Base-by-base conservation (phyloP, 192 early-diverging fungal genomes). In the Backusella luteola region DNA sequence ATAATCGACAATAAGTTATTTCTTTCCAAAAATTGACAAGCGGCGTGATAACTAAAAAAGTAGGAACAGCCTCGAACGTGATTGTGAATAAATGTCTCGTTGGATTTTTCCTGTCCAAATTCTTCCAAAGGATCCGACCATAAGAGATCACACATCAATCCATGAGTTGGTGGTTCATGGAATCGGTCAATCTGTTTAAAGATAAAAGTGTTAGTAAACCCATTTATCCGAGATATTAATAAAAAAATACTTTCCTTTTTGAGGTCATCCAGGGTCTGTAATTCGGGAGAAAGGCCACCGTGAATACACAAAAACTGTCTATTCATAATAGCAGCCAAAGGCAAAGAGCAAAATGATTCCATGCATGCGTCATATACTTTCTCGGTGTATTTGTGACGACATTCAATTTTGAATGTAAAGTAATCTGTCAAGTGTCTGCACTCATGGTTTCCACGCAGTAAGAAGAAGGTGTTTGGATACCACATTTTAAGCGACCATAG, bases 81-180 rank as follows among this genome's bases (percentile, higher is more conserved):
- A 81, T 99, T 99, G 85, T 97, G 96, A 66, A 93, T 81, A 84
- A 96, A 99, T 39, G 90, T 91, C 77, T 96, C 94, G 71, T 91
- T 94, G 34, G 89, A 93, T 78, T 94, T 92, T 79, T 98, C 97
- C 68, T 94, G 93, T n/a, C 95, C 97, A 90, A 97, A 96, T 81
- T 98, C 96, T 83, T 97, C 96, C 56, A 96, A 84, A 36, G 97
- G 97, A 87, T 98, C 97, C 6, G 96, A 93, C 95, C 95, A 97
- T 63, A 98, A 83, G 11, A 97, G 85, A 86, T 98, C 97, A 85
- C 96, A 97, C 93, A 98, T 95, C 69, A 97, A 77, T 35, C 97
- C 97, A 69, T 97, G 94, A 1, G 95, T 96, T 15, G 97, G 96
- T 6, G 95, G 94, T 77, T 98, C 96, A 26, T 92, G 87, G 86